These are phyloP conservation scores for Blepharisma stoltei DNA, from an alignment of 73 alveolate species.

Conservation along the genomic window DNA sequence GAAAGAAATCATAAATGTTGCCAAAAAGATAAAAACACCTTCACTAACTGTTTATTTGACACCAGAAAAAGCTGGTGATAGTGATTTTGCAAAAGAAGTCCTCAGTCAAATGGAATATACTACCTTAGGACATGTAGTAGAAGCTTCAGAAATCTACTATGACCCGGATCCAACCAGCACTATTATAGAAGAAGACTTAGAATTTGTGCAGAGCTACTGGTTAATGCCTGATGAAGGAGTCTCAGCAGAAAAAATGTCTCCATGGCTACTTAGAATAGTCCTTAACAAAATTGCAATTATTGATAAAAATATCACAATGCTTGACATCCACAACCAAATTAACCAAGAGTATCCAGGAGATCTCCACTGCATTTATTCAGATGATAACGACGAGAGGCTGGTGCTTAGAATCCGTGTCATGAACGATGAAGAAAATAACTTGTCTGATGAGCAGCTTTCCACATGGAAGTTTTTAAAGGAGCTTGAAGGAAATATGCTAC, in stretches of 20 bases:
- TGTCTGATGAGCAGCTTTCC: constrained; percentile 11
- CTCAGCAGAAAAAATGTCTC: constrained; percentile 53
- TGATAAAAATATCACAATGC: constrained; percentile 62
- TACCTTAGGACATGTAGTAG: constrained; percentile 82
- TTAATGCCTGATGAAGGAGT: constrained; percentile 62
- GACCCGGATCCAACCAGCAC: constrained; percentile 95
- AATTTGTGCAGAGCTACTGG: constrained; percentile 62
- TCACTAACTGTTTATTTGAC: constrained; percentile 80
- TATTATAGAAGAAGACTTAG: constrained; percentile 80
- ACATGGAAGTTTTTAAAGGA: background rate
- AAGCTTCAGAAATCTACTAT: constrained; percentile 81
- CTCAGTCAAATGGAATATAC: constrained; percentile 85
- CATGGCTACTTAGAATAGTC: constrained; percentile 89
- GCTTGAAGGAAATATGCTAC: constrained; percentile 9
- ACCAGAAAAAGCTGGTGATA: constrained; percentile 59
- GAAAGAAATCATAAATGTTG: constrained; percentile 96
- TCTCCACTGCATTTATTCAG: constrained; percentile 62
- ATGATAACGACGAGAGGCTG: constrained; percentile 65
- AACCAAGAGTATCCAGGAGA: constrained; percentile 46
- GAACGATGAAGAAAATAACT: constrained; percentile 34
- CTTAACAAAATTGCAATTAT: constrained; percentile 60
- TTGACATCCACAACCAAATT: constrained; percentile 65
- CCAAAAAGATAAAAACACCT: constrained; percentile 93
- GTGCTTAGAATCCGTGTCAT: constrained; percentile 72
- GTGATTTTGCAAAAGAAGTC: constrained; percentile 58